Percentiles rank a stretch among this genome's conserved stretches.
phyloP scores from a whole-genome alignment of 306 rosid genomes.

The Malus asiatica region DNA sequence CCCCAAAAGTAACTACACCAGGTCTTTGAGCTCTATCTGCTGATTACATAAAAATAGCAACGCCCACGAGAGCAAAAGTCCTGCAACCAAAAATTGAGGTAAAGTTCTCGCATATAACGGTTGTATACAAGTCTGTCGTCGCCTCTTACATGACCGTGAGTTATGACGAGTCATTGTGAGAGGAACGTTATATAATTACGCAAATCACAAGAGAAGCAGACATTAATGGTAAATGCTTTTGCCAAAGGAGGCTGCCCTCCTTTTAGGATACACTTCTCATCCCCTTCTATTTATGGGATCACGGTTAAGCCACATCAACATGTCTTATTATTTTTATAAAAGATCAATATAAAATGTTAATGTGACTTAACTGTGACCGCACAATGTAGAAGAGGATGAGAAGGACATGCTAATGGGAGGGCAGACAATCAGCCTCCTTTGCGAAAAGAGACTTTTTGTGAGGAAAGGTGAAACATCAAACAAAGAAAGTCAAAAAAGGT shows the following conservation, averaged over 20 bases:
- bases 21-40: neutral
- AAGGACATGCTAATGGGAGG: accelerated
- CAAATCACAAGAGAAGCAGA: neutral
- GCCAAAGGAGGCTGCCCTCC: neutral
- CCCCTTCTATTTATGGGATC: no score
- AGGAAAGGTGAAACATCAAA: neutral
- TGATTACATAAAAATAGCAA: neutral
- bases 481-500: constrained; percentile 8
- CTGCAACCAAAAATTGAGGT: neutral
- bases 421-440: no score
- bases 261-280: no score
- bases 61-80: constrained; percentile 4
- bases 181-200: no score
- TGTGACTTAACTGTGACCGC: no score
- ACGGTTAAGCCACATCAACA: no score
- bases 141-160: no score
- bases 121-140: neutral
- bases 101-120: neutral
- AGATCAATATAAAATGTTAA: no score
- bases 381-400: accelerated
- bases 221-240: neutral
- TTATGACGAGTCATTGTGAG: no score
- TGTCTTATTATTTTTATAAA: no score
- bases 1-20: neutral
- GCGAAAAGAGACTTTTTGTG: neutral